A percentile compares a stretch with the other conserved stretches of the same genome.
Evolutionary conservation across 1,284 basidiomycete genomes (phyloP).

Genomic region (Hypsizygus ulmarius): DNA sequence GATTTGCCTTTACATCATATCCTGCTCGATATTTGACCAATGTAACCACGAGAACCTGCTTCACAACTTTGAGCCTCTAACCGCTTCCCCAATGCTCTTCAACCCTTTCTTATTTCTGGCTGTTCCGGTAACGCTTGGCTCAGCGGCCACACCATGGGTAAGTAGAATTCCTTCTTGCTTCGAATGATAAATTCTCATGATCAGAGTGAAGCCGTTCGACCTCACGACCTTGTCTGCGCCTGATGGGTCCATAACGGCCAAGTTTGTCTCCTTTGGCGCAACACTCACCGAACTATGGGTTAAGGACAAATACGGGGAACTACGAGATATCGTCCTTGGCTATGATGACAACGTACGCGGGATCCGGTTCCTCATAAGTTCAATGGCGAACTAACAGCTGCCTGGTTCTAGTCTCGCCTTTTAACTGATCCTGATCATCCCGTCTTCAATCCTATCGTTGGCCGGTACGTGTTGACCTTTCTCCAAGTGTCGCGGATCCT

Average conservation of each 20-base stretch:
- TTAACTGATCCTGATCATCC: conserved; percentile 47
- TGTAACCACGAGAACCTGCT: not conserved
- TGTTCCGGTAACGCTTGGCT: not conserved
- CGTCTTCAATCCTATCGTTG: conserved; percentile 49
- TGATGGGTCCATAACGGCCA: conserved; percentile 52
- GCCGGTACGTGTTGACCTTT: conserved; percentile 28
- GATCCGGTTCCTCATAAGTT: not conserved
- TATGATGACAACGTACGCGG: conserved; percentile 49
- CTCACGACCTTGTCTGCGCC: conserved; percentile 45
- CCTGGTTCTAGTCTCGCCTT: conserved; percentile 32
- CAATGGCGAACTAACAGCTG: not conserved
- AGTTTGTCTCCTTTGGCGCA: conserved; percentile 52
- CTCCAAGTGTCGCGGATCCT: not conserved
- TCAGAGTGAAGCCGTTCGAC: conserved; percentile 42
- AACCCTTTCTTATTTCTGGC: not conserved
- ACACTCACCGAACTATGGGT: conserved; percentile 54
- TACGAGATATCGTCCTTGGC: conserved; percentile 48
- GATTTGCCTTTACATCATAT: not conserved
- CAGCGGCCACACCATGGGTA: conserved; percentile 13
- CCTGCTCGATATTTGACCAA: not conserved
- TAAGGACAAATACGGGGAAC: conserved; percentile 43
- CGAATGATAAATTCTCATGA: not conserved
- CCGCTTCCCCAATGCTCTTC: not conserved
- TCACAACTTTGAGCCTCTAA: not conserved
- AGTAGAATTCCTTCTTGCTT: not conserved